Conservation (phyloP, 306 rosid species). For the Corylus heterophylla region DNA sequence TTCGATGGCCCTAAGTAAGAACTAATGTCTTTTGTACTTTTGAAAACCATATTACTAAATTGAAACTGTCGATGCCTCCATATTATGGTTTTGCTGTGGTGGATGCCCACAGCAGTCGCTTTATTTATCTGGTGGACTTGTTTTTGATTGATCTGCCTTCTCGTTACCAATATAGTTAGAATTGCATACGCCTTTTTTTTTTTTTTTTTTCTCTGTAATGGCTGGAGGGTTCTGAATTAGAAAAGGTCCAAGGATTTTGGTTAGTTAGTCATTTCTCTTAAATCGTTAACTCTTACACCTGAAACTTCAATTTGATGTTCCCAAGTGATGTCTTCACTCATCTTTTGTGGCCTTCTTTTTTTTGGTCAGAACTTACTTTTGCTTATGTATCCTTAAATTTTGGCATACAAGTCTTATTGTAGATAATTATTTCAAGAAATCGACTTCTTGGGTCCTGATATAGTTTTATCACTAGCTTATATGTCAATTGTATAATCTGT, state of each 20-base stretch:
- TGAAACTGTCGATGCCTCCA: neutral
- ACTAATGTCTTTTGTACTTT: neutral
- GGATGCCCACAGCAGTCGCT: neutral
- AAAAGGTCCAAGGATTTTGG: neutral
- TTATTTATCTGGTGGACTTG: neutral
- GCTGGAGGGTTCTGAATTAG: neutral
- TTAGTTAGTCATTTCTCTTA: neutral
- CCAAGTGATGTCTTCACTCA: neutral
- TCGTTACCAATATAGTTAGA: neutral
- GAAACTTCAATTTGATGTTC: neutral
- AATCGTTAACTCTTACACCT: neutral
- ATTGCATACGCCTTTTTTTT: neutral
- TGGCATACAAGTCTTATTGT: neutral
- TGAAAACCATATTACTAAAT: neutral
- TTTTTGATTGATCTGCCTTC: neutral
- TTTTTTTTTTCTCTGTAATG: neutral
- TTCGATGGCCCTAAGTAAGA: conserved; percentile 62
- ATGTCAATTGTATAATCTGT: neutral
- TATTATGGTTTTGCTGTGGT: neutral
- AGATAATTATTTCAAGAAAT: neutral
- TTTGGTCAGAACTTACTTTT: neutral
- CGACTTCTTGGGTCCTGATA: neutral
- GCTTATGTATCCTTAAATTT: too few species aligned
- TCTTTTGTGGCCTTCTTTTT: neutral
- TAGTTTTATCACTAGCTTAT: neutral